Base-by-base conservation (phyloP, 2,329 filamentous ascomycete species). In the Dothideomycetes sp. region DNA sequence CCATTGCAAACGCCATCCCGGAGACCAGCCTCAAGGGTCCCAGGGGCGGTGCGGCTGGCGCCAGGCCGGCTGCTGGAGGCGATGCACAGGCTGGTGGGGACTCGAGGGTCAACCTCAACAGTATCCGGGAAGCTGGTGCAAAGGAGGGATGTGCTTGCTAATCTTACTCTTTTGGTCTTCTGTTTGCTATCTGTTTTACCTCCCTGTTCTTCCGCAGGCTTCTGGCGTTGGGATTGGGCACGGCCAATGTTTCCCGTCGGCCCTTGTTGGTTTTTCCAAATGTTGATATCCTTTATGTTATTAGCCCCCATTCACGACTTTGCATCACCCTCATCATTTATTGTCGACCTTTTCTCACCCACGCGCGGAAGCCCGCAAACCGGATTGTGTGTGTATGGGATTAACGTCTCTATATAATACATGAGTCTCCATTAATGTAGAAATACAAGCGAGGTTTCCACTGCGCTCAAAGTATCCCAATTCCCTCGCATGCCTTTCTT, bases 1-100 rank as follows among this genome's bases (percentile, higher is more conserved):
- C 91, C 22, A 98, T 98, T 58, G 91, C 91, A 44, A 96, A 96
- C 58, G 87, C 88, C 31, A 98, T 98, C 54, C 91, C 91, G 2
- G 91, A 98, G 70, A 94, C 87, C 38, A 94, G 86, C 47, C 68
- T 96, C 60, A 96, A 96, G 76, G 88, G 81, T 37, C 75, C 84
- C 24, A 77, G 86, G 51, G 83, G 83, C n/a, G 69, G 74, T 14
- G 80, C 44, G 12, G 43, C 47, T n/a, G 69, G 74, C 14, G 79
- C 43, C 11, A 41, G 46, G 17, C 77, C 35, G 70, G 42, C 71
- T 31, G 47, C 69, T 34, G 47, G 68, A 34, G 59, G 63, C 48
- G 65, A 72, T 41, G 69, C 73, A 47, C 74, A 54, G 73, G 76
- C 60, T 61, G 78, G 55, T 65, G 75, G 88, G 63, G 70, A 83